Base-by-base conservation (phyloP, 495 filamentous ascomycete species). In the Penicillium subrubescens region DNA sequence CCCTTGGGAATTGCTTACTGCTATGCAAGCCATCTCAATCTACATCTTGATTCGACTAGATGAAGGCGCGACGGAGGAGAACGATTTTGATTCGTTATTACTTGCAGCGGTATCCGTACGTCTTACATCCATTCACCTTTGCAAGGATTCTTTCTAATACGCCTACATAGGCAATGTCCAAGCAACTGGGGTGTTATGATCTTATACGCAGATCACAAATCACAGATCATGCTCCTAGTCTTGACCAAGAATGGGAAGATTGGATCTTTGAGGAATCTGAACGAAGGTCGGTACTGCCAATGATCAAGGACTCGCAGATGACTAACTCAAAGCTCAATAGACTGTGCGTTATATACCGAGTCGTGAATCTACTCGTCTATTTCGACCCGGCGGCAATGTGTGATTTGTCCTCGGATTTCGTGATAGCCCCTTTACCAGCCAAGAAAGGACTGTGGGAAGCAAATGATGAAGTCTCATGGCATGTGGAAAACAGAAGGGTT, bases 381-480 rank as follows among this genome's bases (percentile, higher is more conserved):
- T 82, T 84, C 59, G 77, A 81, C 31, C 81, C 78, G 23, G 74
- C 77, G 14, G 48, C 69, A n/a, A 70, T 77, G 61, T 84, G 82
- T 69, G 57, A 71, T 25, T 58, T 77, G 29, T 73, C 70, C 35
- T 55, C 64, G 8, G 77, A 78, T 29, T 67, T 83, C 8, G 43
- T 82, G 25, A 41, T 84, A 19, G 78, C 79, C 46, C 80, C 79
- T 23, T 66, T 83, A n/a, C 82, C 82, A 21, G 73, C 77, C 4
- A 77, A 73, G 60, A 82, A 79, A 68, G 75, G 75, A 61, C 76
- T 83, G 7, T 84, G 82, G 82, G 80, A 83, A 72, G 80, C 82
- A 60, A 55, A 55, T 12, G 72, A 81, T 63, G 74, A 73, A 63
- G 37, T 41, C 12, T 35, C 34, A 19, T 83, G 79, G 81, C 77